phyloP scores from a whole-genome alignment of 305 asterid species.

The Solanum chacoense region DNA sequence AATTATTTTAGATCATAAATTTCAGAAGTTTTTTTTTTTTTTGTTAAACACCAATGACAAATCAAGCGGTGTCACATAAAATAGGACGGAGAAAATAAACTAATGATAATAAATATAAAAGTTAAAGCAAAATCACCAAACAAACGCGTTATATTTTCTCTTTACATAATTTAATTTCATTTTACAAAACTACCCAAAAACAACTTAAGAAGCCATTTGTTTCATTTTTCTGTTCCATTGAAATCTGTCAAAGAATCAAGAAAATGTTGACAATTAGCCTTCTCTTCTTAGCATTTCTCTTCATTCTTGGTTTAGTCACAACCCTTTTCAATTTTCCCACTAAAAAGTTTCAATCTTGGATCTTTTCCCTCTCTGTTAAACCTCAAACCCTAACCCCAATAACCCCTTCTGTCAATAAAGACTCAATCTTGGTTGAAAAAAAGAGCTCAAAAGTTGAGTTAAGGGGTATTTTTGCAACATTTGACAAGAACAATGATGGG shows the following conservation, averaged over 20 bases:
- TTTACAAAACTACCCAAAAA: background rate
- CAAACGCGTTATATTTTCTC: background rate
- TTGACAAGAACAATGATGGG: slow-evolving; percentile 76
- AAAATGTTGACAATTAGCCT: slow-evolving; percentile 27
- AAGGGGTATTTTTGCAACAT: slow-evolving; percentile 50
- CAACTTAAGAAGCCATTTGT: background rate
- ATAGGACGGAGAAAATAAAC: background rate
- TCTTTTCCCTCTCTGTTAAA: slow-evolving; percentile 10
- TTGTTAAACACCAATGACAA: no score
- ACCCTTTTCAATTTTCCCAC: slow-evolving; percentile 30
- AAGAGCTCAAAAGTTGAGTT: slow-evolving; percentile 12
- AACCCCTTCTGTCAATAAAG: background rate
- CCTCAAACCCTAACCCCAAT: background rate
- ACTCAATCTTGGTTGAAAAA: background rate
- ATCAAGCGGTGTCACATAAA: rapidly evolving
- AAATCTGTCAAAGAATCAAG: background rate
- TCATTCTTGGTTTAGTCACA: slow-evolving; percentile 34
- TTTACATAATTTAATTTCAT: background rate
- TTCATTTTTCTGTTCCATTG: slow-evolving; percentile 10
- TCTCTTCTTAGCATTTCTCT: slow-evolving; percentile 30
- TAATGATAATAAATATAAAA: no score
- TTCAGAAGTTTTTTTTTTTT: rapidly evolving
- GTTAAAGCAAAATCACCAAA: background rate
- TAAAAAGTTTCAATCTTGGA: slow-evolving; percentile 27
- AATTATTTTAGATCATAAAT: background rate